Evolutionary conservation across 208 protist species (phyloP).

Genomic region (Leishmania tarentolae): DNA sequence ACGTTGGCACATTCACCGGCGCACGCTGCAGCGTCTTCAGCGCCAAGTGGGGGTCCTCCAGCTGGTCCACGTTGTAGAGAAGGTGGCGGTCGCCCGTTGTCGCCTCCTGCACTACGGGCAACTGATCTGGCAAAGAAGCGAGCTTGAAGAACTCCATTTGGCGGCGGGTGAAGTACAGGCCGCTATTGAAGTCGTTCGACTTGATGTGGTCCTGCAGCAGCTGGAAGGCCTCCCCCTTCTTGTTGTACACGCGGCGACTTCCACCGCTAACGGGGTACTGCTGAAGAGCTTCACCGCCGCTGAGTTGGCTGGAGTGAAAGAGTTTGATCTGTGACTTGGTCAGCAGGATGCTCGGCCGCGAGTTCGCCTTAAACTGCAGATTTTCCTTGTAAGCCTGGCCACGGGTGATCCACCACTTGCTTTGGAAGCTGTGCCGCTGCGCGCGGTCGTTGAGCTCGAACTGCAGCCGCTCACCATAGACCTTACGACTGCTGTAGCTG

Average conservation of each 20-base stretch:
- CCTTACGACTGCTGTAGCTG: constrained; percentile 85
- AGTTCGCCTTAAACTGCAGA: constrained; percentile 76
- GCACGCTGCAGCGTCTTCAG: constrained; percentile 82
- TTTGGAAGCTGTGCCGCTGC: constrained; percentile 83
- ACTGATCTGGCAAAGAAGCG: constrained; percentile 56
- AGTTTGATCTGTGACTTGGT: constrained; percentile 71
- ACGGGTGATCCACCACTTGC: constrained; percentile 85
- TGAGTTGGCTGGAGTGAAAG: constrained; percentile 82
- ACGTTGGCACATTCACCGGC: constrained; percentile 79
- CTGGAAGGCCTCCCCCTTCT: constrained; percentile 59
- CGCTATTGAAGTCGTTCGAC: constrained; percentile 86
- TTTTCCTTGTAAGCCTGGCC: constrained; percentile 78
- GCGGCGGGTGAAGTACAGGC: constrained; percentile 85
- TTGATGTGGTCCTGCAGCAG: constrained; percentile 76
- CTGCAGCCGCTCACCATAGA: constrained; percentile 81
- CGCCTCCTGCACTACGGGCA: constrained; percentile 71
- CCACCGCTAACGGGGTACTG: constrained; percentile 77
- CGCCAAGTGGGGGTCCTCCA: constrained; percentile 83
- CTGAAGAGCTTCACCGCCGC: constrained; percentile 73
- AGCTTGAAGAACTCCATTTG: constrained; percentile 89
- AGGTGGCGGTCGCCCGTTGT: constrained; percentile 70
- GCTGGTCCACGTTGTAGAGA: constrained; percentile 89
- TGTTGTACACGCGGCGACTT: constrained; percentile 75
- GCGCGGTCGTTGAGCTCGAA: constrained; percentile 90
- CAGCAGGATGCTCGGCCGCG: constrained; percentile 69